Base-by-base conservation (phyloP, 257 asterid species). In the Solanum corneliomulleri region DNA sequence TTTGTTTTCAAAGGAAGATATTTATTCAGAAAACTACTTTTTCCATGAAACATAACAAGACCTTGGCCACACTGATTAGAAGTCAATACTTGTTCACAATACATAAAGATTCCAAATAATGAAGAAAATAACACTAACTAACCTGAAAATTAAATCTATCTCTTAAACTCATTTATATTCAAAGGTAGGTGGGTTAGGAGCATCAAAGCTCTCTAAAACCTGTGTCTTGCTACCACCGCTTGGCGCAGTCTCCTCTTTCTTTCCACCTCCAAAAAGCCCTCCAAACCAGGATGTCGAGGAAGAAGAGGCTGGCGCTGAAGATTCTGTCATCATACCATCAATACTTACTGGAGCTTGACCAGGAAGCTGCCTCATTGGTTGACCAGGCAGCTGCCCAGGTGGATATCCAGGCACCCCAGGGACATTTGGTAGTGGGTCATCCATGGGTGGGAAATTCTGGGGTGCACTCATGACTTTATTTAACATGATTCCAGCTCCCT, bases 121-220 rank as follows among this genome's bases (percentile, higher is more conserved):
- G 52, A 71, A 86, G 70, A 60, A 47, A 52, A 21, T 52, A 52
- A 31, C n/a, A 74, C 1, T 31, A 29, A 49, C 45, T 52, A 81
- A 81, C 69, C 70, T 31, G 69, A 66, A 44, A 77, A 52, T n/a
- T 11, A 74, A 74, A 74, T 60, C 42, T 68, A 77, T 47, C 70
- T 20, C 25, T 56, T 25, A 71, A 86, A 35, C 86, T 92, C 92
- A 95, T 89, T 97, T 96, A 90, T 91, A 97, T 91, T 97, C 99
- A 41, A 96, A 97, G 1, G 97, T 91, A 23, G 99, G 99, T 35
- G 99, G 98, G 85, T 25, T 87, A 14, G 99, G 99, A 82, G 99
- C 92, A 89, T 97, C 98, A 88, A 93, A 95, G 92, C 99, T 96
- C 94, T 97, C 99, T 93, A 97, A 89, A 87, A 97, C 97, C 92